A percentile compares a stretch with the other conserved stretches of the same genome.
phyloP scores from a whole-genome alignment of 495 filamentous ascomycete species.

The Penicillium subrubescens region DNA sequence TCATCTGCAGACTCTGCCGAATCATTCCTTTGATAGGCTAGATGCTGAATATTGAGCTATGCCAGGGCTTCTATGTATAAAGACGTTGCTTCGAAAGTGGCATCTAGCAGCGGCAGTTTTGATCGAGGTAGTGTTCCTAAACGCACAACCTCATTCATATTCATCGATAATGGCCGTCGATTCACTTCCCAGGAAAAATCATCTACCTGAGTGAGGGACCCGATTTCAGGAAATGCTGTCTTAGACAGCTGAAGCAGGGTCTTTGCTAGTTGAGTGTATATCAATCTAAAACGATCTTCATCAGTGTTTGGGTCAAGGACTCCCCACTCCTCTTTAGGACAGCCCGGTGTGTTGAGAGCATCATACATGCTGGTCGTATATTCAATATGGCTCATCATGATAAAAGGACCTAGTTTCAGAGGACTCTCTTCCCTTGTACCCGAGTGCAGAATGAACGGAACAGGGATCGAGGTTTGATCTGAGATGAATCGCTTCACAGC shows the following conservation, averaged over 20 bases:
- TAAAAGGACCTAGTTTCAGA: constrained; percentile 40
- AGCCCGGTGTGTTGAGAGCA: constrained; percentile 31
- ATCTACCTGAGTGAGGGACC: constrained; percentile 34
- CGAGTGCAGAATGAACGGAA: constrained; percentile 39
- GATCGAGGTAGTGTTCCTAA: constrained; percentile 27
- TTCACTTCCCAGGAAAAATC: constrained; percentile 27
- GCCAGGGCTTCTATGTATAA: constrained; percentile 39
- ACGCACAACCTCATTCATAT: constrained; percentile 39
- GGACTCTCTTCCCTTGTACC: constrained; percentile 29
- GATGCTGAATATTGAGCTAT: constrained; percentile 43
- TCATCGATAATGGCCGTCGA: constrained; percentile 28
- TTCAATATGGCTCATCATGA: constrained; percentile 45
- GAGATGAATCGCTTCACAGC: constrained; percentile 44
- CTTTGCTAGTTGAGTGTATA: constrained; percentile 39
- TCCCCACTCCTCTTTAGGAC: constrained; percentile 15
- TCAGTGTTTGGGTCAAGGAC: constrained; percentile 35
- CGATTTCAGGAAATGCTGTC: constrained; percentile 35
- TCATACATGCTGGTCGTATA: constrained; percentile 33
- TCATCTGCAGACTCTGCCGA: constrained; percentile 39
- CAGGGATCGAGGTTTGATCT: constrained; percentile 39
- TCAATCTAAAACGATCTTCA: constrained; percentile 27
- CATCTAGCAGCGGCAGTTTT: constrained; percentile 39
- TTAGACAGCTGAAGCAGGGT: constrained; percentile 41
- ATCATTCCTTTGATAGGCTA: constrained; percentile 45
- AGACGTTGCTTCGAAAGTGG: constrained; percentile 38